Evolutionary conservation across 495 filamentous ascomycete species (phyloP), one percentile per base, ranked within the genome.

Genomic region (Xylaria nigripes): DNA sequence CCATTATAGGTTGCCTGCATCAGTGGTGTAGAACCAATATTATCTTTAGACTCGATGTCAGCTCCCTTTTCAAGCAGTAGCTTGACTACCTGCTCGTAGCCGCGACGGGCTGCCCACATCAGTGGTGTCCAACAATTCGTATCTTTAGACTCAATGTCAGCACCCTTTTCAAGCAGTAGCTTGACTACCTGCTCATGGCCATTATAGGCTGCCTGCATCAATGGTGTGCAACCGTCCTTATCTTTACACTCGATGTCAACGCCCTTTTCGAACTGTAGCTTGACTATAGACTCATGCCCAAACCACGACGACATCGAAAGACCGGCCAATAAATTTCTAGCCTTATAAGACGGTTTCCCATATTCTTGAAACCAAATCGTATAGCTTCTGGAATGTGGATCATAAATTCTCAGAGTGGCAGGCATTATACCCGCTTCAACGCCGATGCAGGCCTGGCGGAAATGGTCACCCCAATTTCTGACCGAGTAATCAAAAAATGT

Each of bases 11-110:
- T 29, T 30, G 48, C 48, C n/a, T 7, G 7, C 2, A 5, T 6
- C 42, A 51, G 25, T 6, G 49, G 40, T 23, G 49, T 43, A 5
- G 7, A 9, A 12, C 49, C 40, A 22, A 19, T 1, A 0, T 29
- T 42, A 29, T 48, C 34, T 24, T 22, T 42, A 63, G 72, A 3
- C 58, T 59, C 25, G 43, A 54, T 0, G 7, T 50, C 9, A 13
- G 24, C 36, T 0, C 38, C 38, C 2, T 51, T 27, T 5, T 51
- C 48, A 8, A 51, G 16, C 16, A 46, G n/a, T 6, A 46, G 44
- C 24, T 46, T 16, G 24, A 46, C 23, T 6, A 30, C 24, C 6
- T 12, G 3, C 10, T 16, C 44, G 24, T 46, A 15, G 2, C 44
- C 44, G 6, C 3, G 4, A 6, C n/a, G 0, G 10, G 23, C 15